Conservation (phyloP, 176 grass and related monocot species). For the Puccinellia tenuiflora region DNA sequence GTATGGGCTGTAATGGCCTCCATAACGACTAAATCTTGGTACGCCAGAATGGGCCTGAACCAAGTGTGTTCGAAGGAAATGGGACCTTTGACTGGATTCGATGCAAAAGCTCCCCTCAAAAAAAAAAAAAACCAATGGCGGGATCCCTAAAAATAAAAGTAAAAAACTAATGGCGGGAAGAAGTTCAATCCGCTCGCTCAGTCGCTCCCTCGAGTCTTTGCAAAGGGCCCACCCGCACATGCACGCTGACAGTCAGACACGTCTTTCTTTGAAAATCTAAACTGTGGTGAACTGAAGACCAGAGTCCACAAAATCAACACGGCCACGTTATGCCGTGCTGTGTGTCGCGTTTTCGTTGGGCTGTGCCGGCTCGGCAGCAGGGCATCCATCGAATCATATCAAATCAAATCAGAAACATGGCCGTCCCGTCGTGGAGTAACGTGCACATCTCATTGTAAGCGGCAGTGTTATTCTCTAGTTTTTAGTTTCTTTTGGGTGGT, state of each 20-base stretch:
- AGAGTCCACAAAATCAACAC: background rate
- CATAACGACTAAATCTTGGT: too few species aligned
- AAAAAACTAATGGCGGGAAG: background rate
- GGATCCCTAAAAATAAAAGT: background rate
- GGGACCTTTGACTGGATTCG: too few species aligned
- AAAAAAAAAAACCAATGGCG: background rate
- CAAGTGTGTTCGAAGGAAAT: too few species aligned
- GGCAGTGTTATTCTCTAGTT: too few species aligned
- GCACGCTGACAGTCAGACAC: background rate
- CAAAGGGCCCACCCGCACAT: background rate
- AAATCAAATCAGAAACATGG: background rate
- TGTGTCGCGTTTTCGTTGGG: background rate
- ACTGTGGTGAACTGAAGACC: background rate
- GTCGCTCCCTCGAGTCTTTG: background rate
- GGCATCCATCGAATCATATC: background rate
- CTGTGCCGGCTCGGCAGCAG: too few species aligned
- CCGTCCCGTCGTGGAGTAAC: background rate
- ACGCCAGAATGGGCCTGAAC: too few species aligned
- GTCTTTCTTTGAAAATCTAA: too few species aligned
- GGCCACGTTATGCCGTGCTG: background rate
- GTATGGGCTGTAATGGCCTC: too few species aligned
- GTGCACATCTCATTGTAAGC: background rate
- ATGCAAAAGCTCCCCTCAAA: too few species aligned
- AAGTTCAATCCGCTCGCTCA: background rate
- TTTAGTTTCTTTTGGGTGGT: too few species aligned